Evolutionary conservation across 2,329 filamentous ascomycete genomes (phyloP), one percentile per base, ranked within the genome.

Genomic region (Periconia digitata): DNA sequence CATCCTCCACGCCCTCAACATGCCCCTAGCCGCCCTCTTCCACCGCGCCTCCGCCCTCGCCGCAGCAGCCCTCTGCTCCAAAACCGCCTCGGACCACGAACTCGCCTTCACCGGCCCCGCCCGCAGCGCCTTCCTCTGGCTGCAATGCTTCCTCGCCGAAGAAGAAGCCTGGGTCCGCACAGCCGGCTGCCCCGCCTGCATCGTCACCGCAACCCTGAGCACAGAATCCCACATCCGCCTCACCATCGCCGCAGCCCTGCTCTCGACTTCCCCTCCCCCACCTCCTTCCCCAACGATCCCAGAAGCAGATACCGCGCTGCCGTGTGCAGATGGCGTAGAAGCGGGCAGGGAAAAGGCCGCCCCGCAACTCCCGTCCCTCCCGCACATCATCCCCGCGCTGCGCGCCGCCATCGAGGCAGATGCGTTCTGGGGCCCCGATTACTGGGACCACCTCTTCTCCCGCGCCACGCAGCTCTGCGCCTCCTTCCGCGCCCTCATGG

Each of bases 101-200:
- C 74, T 80, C 36, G 81, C 80, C 2, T 84, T 82, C 62, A 73
- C 76, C 1, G 79, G 79, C 5, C 77, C 80, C 44, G 80, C 80
- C 3, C 76, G 81, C 38, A 76, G 76, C 50, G 80, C 81, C 1
- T 84, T 81, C 59, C 69, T 82, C 44, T 84, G 80, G 75, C 72
- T 85, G 29, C 78, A 83, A 52, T 83, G 79, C 64, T 82, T 84
- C 49, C 64, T 84, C 18, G 72, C 70, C 10, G 80, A 82, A 43
- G 80, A 81, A 54, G 76, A 78, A 50, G 78, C 83, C 52, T 84
- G 80, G 80, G 82, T 79, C 57, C 69, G 76, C 48, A 81, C 79
- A 2, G 67, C 74, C 21, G 79, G 80, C 21, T 84, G 82, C 63
- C 80, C 81, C 24, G 76, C 73, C 6, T 79, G 76, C 62, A 63